Percentiles rank a stretch among this genome's conserved stretches.
phyloP scores from a whole-genome alignment of 768 basidiomycete species.

The Collybia mongolica region DNA sequence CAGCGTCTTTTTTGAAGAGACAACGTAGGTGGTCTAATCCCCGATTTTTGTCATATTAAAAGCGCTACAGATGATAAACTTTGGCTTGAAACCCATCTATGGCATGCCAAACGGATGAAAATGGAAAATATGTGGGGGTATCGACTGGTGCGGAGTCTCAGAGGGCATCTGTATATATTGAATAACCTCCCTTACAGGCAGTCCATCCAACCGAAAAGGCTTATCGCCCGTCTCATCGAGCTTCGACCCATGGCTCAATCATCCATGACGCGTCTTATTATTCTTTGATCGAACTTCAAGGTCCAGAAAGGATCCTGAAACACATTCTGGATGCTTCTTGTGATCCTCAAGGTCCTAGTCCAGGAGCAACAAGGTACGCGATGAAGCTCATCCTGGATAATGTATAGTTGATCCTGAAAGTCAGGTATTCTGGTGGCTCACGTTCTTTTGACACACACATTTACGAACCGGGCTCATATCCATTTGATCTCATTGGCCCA shows the following conservation, averaged over 20 bases:
- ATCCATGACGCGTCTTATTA: slow-evolving; percentile 90
- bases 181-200: slow-evolving; percentile 45
- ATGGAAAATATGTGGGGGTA: slow-evolving; percentile 95
- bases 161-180: neutral
- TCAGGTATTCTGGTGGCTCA: slow-evolving; percentile 65
- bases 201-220: slow-evolving; percentile 88
- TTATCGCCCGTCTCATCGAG: slow-evolving; percentile 88
- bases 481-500: slow-evolving; percentile 69
- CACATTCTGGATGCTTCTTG: slow-evolving; percentile 52
- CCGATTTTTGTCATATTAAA: neutral
- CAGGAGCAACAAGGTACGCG: slow-evolving; percentile 60
- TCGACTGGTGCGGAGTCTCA: slow-evolving; percentile 56
- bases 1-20: slow-evolving; percentile 62
- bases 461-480: slow-evolving; percentile 65
- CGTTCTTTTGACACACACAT: slow-evolving; percentile 65
- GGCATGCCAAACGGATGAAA: slow-evolving; percentile 96
- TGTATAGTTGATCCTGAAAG: neutral
- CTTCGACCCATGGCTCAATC: slow-evolving; percentile 81
- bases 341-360: slow-evolving; percentile 61
- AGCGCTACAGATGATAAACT: slow-evolving; percentile 67
- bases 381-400: neutral
- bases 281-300: slow-evolving; percentile 72
- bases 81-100: slow-evolving; percentile 96
- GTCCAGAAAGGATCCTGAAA: slow-evolving; percentile 54
- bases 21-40: slow-evolving; percentile 53